A percentile compares a stretch with the other conserved stretches of the same genome.
These are phyloP conservation scores for Cyclocybe aegerita DNA, from an alignment of 768 basidiomycete species.

Conservation along the genomic window DNA sequence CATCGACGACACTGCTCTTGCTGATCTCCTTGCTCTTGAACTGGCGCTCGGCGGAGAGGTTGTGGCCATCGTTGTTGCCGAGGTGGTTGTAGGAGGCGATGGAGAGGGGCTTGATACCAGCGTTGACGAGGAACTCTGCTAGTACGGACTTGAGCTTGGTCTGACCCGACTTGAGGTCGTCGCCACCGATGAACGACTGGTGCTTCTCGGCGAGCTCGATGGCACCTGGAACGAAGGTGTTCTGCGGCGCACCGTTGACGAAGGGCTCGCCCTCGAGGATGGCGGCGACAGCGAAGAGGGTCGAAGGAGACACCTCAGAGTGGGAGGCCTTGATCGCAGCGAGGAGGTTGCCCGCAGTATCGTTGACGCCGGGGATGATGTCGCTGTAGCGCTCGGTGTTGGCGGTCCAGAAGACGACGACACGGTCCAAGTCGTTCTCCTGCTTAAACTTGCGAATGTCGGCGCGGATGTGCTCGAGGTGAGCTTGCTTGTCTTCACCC, in stretches of 20 bases:
- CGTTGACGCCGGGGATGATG: constrained; percentile 92
- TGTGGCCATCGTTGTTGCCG: constrained; percentile 96
- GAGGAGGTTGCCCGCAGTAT: constrained; percentile 88
- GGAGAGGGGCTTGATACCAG: constrained; percentile 95
- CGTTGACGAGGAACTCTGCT: constrained; percentile 98
- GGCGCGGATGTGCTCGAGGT: constrained; percentile 88
- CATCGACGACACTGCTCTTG: constrained; percentile 96
- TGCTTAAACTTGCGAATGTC: constrained; percentile 94
- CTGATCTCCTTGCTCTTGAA: constrained; percentile 99
- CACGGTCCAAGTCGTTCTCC: constrained; percentile 78
- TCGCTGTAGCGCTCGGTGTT: constrained; percentile 98
- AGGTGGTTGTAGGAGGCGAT: constrained; percentile 99
- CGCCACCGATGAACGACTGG: constrained; percentile 93
- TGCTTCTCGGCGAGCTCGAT: constrained; percentile 89
- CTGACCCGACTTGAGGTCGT: constrained; percentile 97
- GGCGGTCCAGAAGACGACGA: constrained; percentile 97
- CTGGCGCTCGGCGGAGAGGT: constrained; percentile 86
- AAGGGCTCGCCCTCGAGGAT: constrained; percentile 96
- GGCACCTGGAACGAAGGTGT: constrained; percentile 96
- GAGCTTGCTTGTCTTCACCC: constrained; percentile 83
- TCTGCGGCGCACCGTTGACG: constrained; percentile 97
- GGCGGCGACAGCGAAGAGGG: constrained; percentile 91
- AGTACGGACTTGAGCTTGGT: constrained; percentile 97
- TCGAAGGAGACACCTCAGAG: constrained; percentile 94
- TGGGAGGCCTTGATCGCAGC: constrained; percentile 81